phyloP scores from a whole-genome alignment of 2,329 filamentous ascomycete species.

The Calycina marina region DNA sequence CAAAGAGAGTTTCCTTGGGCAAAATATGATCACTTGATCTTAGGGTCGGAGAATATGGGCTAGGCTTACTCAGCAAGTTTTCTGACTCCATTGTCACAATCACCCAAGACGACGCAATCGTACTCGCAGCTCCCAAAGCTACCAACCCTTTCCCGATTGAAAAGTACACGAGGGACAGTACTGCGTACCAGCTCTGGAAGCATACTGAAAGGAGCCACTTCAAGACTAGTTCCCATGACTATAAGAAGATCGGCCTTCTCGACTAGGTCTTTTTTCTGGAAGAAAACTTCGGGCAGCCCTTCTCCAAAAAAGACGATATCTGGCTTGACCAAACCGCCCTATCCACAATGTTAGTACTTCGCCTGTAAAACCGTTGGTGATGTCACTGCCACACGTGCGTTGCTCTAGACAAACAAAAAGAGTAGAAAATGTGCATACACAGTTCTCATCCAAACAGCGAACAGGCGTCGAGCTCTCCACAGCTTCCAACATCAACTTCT shows the following conservation, averaged over 20 bases:
- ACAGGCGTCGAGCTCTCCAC: conserved; percentile 57
- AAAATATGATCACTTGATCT: too few relatives aligned
- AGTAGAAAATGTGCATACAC: too few relatives aligned
- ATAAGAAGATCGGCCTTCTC: conserved; percentile 61
- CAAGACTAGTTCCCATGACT: conserved; percentile 77
- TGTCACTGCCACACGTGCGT: too few relatives aligned
- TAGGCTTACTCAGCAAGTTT: conserved; percentile 63
- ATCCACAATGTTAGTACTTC: too few relatives aligned
- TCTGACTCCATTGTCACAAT: conserved; percentile 71
- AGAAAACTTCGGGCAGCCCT: conserved; percentile 49
- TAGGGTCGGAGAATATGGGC: too few relatives aligned
- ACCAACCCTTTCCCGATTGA: conserved; percentile 78
- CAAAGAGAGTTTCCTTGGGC: too few relatives aligned
- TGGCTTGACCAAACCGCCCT: conserved; percentile 63
- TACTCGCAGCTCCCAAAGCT: conserved; percentile 62
- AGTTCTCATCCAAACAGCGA: conserved; percentile 48
- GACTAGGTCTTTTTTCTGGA: conserved; percentile 38
- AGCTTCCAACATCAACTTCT: conserved; percentile 56
- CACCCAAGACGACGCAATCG: conserved; percentile 70
- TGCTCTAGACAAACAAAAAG: too few relatives aligned
- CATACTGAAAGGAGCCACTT: conserved; percentile 77
- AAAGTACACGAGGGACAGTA: conserved; percentile 59
- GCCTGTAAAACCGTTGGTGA: too few relatives aligned
- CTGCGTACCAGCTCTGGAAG: conserved; percentile 51
- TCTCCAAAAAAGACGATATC: conserved; percentile 82